These are phyloP conservation scores for Diaporthe australafricana DNA, from an alignment of 2,329 filamentous ascomycete species.

Conservation along the genomic window DNA sequence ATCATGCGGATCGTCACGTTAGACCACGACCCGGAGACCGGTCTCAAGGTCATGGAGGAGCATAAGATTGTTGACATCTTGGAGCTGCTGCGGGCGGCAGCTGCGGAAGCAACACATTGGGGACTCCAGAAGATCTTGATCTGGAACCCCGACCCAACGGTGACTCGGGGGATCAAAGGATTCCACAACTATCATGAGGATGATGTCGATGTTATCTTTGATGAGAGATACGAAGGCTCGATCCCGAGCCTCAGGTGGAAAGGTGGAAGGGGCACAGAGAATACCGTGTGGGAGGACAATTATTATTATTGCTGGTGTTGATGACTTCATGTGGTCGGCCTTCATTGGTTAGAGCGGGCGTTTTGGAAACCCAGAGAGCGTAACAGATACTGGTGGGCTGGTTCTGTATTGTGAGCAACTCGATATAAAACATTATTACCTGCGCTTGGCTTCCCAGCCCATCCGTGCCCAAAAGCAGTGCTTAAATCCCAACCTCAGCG, in stretches of 20 bases:
- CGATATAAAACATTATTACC: background rate
- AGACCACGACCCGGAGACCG: constrained; percentile 33
- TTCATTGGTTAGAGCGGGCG: background rate
- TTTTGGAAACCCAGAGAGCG: background rate
- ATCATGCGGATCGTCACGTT: constrained; percentile 44
- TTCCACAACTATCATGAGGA: constrained; percentile 54
- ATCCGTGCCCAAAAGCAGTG: background rate
- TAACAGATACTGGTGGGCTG: background rate
- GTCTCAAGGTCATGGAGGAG: constrained; percentile 29
- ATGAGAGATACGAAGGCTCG: constrained; percentile 46
- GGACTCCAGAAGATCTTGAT: constrained; percentile 49
- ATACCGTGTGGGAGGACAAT: constrained; percentile 47
- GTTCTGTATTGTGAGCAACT: background rate
- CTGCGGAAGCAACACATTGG: constrained; percentile 47
- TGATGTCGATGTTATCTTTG: constrained; percentile 44
- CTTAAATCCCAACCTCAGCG: background rate
- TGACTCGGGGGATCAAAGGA: constrained; percentile 44
- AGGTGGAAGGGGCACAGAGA: constrained; percentile 41
- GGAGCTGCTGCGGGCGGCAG: constrained; percentile 48
- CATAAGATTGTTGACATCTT: constrained; percentile 43
- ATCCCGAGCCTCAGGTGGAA: constrained; percentile 52
- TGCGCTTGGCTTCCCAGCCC: background rate
- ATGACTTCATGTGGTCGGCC: background rate
- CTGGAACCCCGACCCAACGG: constrained; percentile 51
- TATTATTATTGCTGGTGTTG: constrained; percentile 47